Percentiles rank a stretch among this genome's conserved stretches.
These are phyloP conservation scores for Phoenix dactylifera DNA, from an alignment of 176 grass and related monocot species.

Conservation along the genomic window DNA sequence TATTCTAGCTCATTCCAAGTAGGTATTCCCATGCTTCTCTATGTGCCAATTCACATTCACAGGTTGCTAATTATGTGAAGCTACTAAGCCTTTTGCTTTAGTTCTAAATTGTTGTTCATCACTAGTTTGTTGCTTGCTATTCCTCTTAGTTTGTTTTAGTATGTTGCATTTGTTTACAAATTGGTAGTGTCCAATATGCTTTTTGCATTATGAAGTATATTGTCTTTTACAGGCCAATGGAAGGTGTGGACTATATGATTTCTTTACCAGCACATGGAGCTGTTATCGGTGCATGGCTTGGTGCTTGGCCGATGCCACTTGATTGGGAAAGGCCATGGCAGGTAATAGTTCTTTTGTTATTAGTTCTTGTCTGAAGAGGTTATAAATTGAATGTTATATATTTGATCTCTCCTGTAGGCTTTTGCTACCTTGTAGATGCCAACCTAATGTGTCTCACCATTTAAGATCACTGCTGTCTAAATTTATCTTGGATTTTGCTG, in stretches of 20 bases:
- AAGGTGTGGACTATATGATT: conserved; percentile 59
- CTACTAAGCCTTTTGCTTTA: too few relatives aligned
- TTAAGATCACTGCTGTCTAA: too few relatives aligned
- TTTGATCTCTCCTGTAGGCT: neutral
- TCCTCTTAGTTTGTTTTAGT: neutral
- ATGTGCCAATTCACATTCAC: neutral
- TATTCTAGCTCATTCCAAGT: conserved; percentile 61
- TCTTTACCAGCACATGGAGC: conserved; percentile 76
- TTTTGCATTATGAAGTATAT: neutral
- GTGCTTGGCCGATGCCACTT: conserved; percentile 96
- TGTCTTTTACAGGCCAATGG: conserved; percentile 29
- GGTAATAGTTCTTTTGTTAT: conserved; percentile 32
- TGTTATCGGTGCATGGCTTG: conserved; percentile 83
- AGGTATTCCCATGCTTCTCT: conserved; percentile 7
- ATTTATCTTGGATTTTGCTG: too few relatives aligned
- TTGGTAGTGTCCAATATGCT: too few relatives aligned
- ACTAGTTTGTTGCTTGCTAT: conserved; percentile 8
- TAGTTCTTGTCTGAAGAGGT: neutral
- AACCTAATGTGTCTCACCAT: too few relatives aligned
- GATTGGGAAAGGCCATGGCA: conserved; percentile 96
- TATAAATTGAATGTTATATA: neutral
- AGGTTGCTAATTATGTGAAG: too few relatives aligned
- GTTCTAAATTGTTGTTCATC: too few relatives aligned
- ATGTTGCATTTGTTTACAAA: too few relatives aligned
- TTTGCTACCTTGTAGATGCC: neutral